A percentile compares a stretch with the other conserved stretches of the same genome.
Evolutionary conservation across 352 stramenopile species (phyloP).

Genomic region (Thraustochytrium sp.): DNA sequence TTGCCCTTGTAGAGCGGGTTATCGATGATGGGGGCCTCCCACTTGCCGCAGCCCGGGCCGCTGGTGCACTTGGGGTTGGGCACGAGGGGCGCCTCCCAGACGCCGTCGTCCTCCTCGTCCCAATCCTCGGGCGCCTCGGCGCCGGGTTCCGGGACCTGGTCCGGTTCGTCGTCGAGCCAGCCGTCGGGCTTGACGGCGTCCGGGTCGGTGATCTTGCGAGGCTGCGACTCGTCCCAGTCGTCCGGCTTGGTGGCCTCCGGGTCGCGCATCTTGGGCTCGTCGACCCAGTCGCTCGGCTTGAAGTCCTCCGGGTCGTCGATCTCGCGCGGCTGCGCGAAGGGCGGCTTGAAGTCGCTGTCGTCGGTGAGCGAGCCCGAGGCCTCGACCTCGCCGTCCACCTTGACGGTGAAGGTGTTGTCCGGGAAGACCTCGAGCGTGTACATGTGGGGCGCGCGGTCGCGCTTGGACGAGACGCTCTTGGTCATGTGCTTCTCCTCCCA

Average conservation of each 20-base stretch:
- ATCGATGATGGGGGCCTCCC: constrained; percentile 69
- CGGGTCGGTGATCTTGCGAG: constrained; percentile 70
- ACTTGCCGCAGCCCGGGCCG: constrained; percentile 79
- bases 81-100: constrained; percentile 78
- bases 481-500: constrained; percentile 89
- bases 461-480: constrained; percentile 66
- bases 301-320: constrained; percentile 82
- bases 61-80: constrained; percentile 75
- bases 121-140: constrained; percentile 80
- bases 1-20: constrained; percentile 88
- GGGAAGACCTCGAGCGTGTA: constrained; percentile 76
- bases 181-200: constrained; percentile 74
- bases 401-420: constrained; percentile 81
- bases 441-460: constrained; percentile 74
- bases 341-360: constrained; percentile 63
- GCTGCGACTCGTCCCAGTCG: constrained; percentile 85
- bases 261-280: constrained; percentile 75
- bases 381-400: constrained; percentile 74
- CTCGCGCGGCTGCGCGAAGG: constrained; percentile 74
- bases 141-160: constrained; percentile 68
- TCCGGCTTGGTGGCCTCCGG: constrained; percentile 74
- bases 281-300: constrained; percentile 85
- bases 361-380: constrained; percentile 71
- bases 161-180: constrained; percentile 76
- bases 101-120: constrained; percentile 84